These are phyloP conservation scores for Citrus reticulata DNA, from an alignment of 345 rosid genomes.

Conservation along the genomic window DNA sequence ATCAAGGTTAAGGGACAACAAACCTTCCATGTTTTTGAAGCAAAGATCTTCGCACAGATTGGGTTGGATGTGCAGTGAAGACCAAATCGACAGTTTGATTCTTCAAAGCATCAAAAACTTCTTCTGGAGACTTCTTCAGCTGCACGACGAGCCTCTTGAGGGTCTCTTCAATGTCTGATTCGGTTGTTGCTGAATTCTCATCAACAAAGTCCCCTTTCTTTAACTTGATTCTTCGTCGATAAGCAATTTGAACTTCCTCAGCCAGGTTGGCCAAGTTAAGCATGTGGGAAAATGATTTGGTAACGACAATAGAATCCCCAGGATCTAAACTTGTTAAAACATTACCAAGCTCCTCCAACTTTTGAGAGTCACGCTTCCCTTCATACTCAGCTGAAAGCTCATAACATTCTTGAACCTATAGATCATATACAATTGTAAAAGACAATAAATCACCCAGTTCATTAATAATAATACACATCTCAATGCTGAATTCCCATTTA, in stretches of 20 bases:
- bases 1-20: constrained; percentile 7
- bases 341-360: constrained; percentile 81
- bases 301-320: constrained; percentile 86
- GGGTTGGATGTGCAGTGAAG: constrained; percentile 99
- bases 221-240: constrained; percentile 71
- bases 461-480: neutral
- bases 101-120: constrained; percentile 91
- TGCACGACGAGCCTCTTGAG: constrained; percentile 71
- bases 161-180: constrained; percentile 94
- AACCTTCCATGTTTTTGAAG: constrained; percentile 97
- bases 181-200: constrained; percentile 78
- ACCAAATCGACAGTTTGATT: constrained; percentile 96
- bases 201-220: constrained; percentile 89
- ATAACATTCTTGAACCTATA: constrained; percentile 95
- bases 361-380: constrained; percentile 65
- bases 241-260: constrained; percentile 97
- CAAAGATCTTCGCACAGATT: constrained; percentile 90
- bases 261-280: constrained; percentile 93
- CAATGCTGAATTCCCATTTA: neutral
- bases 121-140: constrained; percentile 81
- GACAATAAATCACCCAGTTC: neutral
- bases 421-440: neutral
- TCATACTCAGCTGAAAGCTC: constrained; percentile 93
- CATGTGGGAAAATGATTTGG: constrained; percentile 93
- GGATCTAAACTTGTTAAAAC: constrained; percentile 85